A percentile compares a stretch with the other conserved stretches of the same genome.
These are phyloP conservation scores for sunflower (Helianthus annuus) DNA, from an alignment of 129 eudicot genomes.

Conservation along the genomic window HanXRQr2.0-SUNRISE NC_035437.2:21656222-21656721, in stretches of 20 bases:
- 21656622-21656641: constrained; percentile 52
- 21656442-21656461: neutral
- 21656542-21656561: no score
- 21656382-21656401: constrained; percentile 73
- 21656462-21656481: no score
- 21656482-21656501: no score
- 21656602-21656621: neutral
- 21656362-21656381: constrained; percentile 99
- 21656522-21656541: no score
- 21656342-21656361: constrained; percentile 86
- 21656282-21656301: neutral
- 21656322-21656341: constrained; percentile 43
- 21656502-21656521: no score
- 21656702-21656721: constrained; percentile 39
- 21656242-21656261: constrained; percentile 16
- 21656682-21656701: constrained; percentile 35
- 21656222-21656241: constrained; percentile 34
- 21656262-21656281: neutral
- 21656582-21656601: neutral
- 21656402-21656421: constrained; percentile 11
- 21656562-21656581: no score
- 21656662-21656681: constrained; percentile 43
- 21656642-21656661: constrained; percentile 58
- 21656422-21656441: neutral
- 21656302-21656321: neutral